Conservation (phyloP, 2,329 filamentous ascomycete genomes). For the Neofusicoccum sp. region DNA sequence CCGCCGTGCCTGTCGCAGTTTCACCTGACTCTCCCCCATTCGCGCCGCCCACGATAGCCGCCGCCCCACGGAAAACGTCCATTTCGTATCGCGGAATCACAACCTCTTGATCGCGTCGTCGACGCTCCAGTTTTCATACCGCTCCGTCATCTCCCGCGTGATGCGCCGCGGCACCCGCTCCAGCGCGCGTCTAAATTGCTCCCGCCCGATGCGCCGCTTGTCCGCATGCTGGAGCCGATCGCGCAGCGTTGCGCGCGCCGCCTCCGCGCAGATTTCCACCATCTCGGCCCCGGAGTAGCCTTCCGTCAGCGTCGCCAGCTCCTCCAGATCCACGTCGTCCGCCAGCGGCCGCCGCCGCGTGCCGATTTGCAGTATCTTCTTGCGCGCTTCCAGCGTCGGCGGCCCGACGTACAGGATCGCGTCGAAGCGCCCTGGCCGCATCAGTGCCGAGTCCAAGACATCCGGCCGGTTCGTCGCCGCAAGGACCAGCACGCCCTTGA, state of each 20-base stretch:
- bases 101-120: conserved; percentile 21
- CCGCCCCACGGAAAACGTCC: not conserved
- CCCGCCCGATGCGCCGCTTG: conserved; percentile 42
- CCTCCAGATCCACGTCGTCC: conserved; percentile 65
- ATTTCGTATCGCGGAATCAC: conserved; percentile 12
- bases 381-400: conserved; percentile 71
- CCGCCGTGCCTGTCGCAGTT: conserved; percentile 9
- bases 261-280: conserved; percentile 55
- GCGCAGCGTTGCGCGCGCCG: conserved; percentile 40
- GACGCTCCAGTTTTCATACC: conserved; percentile 43
- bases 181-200: conserved; percentile 52
- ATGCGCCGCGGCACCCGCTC: conserved; percentile 45
- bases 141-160: conserved; percentile 44
- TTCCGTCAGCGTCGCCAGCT: conserved; percentile 66
- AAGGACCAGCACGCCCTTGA: conserved; percentile 82
- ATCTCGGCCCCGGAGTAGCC: conserved; percentile 89
- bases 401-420: conserved; percentile 83
- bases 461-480: conserved; percentile 92
- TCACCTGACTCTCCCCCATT: conserved; percentile 9
- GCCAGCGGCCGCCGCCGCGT: conserved; percentile 56
- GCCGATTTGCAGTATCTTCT: conserved; percentile 70
- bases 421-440: conserved; percentile 85
- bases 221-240: conserved; percentile 32
- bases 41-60: not conserved
- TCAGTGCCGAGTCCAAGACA: conserved; percentile 79